A percentile compares a stretch with the other conserved stretches of the same genome.
phyloP scores from a whole-genome alignment of 2,329 filamentous ascomycete species.

The Alternaria incomplexa region DNA sequence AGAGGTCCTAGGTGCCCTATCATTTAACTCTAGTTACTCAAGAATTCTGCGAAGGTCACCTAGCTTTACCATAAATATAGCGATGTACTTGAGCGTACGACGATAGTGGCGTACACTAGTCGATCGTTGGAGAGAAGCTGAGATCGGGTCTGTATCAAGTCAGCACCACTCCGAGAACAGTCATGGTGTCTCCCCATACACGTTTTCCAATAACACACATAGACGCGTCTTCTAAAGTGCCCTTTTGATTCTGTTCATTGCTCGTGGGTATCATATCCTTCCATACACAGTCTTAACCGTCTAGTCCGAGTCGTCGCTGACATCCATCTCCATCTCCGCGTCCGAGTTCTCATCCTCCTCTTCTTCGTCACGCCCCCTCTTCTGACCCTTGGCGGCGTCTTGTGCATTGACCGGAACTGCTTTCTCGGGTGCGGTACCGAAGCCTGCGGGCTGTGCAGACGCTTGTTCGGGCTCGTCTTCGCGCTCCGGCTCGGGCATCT shows the following conservation, averaged over 20 bases:
- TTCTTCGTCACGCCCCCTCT: slow-evolving; percentile 69
- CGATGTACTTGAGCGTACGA: neutral
- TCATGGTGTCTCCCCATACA: slow-evolving; percentile 6
- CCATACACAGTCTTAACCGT: neutral
- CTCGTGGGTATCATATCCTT: slow-evolving; percentile 23
- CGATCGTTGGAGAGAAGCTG: neutral
- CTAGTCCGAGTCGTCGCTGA: slow-evolving; percentile 69
- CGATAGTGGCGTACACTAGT: neutral
- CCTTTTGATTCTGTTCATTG: slow-evolving; percentile 3
- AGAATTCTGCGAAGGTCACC: neutral
- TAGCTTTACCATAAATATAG: neutral
- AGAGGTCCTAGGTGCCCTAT: neutral
- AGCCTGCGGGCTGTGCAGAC: slow-evolving; percentile 52
- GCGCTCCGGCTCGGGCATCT: slow-evolving; percentile 61
- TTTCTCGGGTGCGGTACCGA: slow-evolving; percentile 37
- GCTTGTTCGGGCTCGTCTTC: slow-evolving; percentile 28
- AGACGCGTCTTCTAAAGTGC: neutral
- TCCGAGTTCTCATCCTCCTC: slow-evolving; percentile 63
- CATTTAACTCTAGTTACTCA: neutral
- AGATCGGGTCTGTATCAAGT: slow-evolving; percentile 3
- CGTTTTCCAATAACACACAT: neutral
- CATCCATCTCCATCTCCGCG: slow-evolving; percentile 67
- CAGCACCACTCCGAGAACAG: neutral
- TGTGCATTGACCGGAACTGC: slow-evolving; percentile 39
- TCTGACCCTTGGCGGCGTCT: slow-evolving; percentile 63